Percentiles rank a stretch among this genome's conserved stretches.
These are phyloP conservation scores for Drosera capensis DNA, from an alignment of 148 eudicot genomes.

Conservation along the genomic window DNA sequence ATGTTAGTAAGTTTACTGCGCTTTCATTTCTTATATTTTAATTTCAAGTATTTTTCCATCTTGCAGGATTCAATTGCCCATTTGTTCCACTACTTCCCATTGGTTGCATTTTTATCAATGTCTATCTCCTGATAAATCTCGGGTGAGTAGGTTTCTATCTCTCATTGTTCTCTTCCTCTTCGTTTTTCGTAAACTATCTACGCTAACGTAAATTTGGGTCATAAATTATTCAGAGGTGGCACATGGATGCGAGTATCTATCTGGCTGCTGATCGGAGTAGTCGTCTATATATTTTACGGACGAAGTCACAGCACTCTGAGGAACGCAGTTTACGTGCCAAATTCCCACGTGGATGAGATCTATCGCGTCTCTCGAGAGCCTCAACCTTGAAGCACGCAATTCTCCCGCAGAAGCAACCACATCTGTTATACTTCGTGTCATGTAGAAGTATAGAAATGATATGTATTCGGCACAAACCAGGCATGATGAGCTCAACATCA, in stretches of 20 bases:
- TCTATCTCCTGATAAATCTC: slow-evolving; percentile 69
- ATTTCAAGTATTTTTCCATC: no score
- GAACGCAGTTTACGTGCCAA: slow-evolving; percentile 72
- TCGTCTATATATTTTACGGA: slow-evolving; percentile 58
- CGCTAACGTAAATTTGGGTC: not conserved
- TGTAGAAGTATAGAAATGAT: no score
- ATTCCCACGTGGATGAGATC: slow-evolving; percentile 52
- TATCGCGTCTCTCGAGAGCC: slow-evolving; percentile 21
- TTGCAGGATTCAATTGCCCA: slow-evolving; percentile 94
- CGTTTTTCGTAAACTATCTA: no score
- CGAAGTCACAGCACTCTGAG: slow-evolving; percentile 54
- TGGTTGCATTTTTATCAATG: slow-evolving; percentile 65
- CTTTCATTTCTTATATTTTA: slow-evolving; percentile 4
- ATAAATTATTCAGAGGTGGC: slow-evolving; percentile 30
- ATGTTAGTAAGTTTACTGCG: not conserved
- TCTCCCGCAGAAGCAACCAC: no score
- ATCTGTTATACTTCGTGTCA: no score
- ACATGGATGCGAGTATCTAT: slow-evolving; percentile 83
- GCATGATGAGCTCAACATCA: no score
- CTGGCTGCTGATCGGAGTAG: slow-evolving; percentile 56
- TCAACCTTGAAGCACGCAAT: slow-evolving; percentile 7
- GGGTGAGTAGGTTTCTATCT: no score
- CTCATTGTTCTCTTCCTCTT: no score
- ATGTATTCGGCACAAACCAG: no score
- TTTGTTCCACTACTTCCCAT: slow-evolving; percentile 72